Base-by-base conservation (phyloP, 2,329 filamentous ascomycete species). In the Nakataea oryzae region DNA sequence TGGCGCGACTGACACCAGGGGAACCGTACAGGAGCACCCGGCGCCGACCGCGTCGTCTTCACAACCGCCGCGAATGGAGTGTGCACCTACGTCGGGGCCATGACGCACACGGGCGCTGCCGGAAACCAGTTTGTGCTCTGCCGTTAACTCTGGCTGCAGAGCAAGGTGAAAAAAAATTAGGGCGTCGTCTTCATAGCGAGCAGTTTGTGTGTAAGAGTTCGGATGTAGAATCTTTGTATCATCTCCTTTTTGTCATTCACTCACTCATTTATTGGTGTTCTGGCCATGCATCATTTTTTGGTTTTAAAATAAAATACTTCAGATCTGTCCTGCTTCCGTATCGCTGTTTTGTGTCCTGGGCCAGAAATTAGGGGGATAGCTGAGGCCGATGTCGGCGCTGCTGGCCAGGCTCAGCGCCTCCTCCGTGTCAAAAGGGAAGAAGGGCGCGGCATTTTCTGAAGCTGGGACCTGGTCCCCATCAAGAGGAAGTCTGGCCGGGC, bases 21-120 rank as follows among this genome's bases (percentile, higher is more conserved):
- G n/a, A n/a, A 55, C 24, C 47, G 29, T 54, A 32, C 26, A 60
- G 59, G 85, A 28, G 81, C 80, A 2, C 85, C 86, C 0, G 85
- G 86, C 34, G 73, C 86, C 8, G 85, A 88, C 70, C 80, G 86
- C 54, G 82, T 88, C 61, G 73, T 88, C 34, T 85, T 88, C 71
- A 63, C 75, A 41, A 14, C 59, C 3, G 8, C 14, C 3, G 4
- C 8, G 3, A 7, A 28, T 12, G 59, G 59, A 27, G 9, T 2
- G 4, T 60, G 47, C 29, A n/a, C n/a, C 5, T 78, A 81, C 59
- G 85, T 86, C 54, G 80, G 80, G 30, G 73, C 83, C 34, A 87
- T 89, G 66, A 89, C 86, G 1, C 86, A 89, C 69, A 86, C 81
- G 24, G 86, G 86, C 13, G 85, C 85, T 14, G 82, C 79, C 65